phyloP scores from a whole-genome alignment of 106 monocot species.

The Dendrobium chrysotoxum region DNA sequence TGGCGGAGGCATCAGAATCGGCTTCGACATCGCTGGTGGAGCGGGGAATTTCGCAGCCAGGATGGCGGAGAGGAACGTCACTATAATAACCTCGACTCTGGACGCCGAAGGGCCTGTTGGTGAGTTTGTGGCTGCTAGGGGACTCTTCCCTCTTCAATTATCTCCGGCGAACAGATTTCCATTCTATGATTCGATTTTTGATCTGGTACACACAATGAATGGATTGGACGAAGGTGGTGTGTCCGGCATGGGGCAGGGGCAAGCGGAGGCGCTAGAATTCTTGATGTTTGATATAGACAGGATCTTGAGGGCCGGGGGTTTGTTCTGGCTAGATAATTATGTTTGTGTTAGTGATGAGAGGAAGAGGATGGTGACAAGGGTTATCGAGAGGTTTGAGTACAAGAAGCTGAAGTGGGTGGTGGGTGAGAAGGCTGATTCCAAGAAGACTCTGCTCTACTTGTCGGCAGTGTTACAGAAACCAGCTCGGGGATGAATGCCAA shows the following conservation, averaged over 20 bases:
- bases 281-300: constrained; percentile 92
- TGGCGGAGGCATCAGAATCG: constrained; percentile 32
- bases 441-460: constrained; percentile 41
- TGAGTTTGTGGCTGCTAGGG: constrained; percentile 47
- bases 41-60: constrained; percentile 66
- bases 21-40: constrained; percentile 68
- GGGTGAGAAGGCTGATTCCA: constrained; percentile 57
- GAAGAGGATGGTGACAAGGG: constrained; percentile 44
- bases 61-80: constrained; percentile 82
- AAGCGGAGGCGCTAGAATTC: constrained; percentile 65
- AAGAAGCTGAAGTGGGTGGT: constrained; percentile 99
- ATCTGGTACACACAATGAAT: constrained; percentile 59
- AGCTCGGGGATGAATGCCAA: constrained; percentile 32
- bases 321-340: constrained; percentile 91
- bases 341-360: constrained; percentile 67
- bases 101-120: constrained; percentile 19
- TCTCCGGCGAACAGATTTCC: constrained; percentile 59
- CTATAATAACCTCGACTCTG: constrained; percentile 52
- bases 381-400: constrained; percentile 77
- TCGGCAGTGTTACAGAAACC: constrained; percentile 93
- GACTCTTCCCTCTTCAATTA: constrained; percentile 57
- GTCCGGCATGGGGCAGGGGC: constrained; percentile 16
- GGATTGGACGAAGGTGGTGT: constrained; percentile 57
- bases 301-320: constrained; percentile 59
- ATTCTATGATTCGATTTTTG: constrained; percentile 80